These are phyloP conservation scores for Heritiera fomes DNA, from an alignment of 345 rosid species.

Conservation along the genomic window DNA sequence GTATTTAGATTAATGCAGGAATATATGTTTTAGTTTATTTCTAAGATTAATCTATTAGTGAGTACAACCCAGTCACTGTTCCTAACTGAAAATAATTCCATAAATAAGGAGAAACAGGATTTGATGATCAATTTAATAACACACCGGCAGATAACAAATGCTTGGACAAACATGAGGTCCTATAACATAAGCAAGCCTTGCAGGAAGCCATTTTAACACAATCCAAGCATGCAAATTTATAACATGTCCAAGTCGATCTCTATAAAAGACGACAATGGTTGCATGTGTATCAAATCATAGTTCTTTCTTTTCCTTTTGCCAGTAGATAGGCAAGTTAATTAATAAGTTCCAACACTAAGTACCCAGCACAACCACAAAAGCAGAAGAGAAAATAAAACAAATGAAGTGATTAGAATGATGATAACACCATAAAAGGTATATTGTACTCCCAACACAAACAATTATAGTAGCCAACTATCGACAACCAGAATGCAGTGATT, in stretches of 20 bases:
- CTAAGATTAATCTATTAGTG: not conserved
- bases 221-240: slow-evolving; percentile 27
- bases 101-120: not conserved
- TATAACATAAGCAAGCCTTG: slow-evolving; percentile 14
- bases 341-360: slow-evolving; percentile 15
- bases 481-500: slow-evolving; percentile 18
- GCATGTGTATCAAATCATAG: slow-evolving; percentile 27
- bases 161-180: not conserved
- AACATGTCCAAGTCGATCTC: slow-evolving; percentile 18
- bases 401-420: slow-evolving; percentile 18
- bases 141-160: not conserved
- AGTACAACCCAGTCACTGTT: not conserved
- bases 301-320: slow-evolving; percentile 24
- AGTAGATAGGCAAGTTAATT: slow-evolving; percentile 16
- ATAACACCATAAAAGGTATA: slow-evolving; percentile 34
- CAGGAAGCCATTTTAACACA: slow-evolving; percentile 18
- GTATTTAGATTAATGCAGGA: not conserved
- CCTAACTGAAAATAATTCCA: not conserved
- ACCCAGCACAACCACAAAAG: slow-evolving; percentile 18
- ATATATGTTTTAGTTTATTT: not conserved
- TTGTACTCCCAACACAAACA: slow-evolving; percentile 39
- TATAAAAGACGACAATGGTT: slow-evolving; percentile 10
- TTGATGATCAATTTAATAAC: not conserved
- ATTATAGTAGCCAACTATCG: slow-evolving; percentile 34
- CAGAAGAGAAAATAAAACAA: slow-evolving; percentile 18